These are phyloP conservation scores for Eucalyptus regnans DNA, from an alignment of 345 rosid genomes.

Conservation along the genomic window DNA sequence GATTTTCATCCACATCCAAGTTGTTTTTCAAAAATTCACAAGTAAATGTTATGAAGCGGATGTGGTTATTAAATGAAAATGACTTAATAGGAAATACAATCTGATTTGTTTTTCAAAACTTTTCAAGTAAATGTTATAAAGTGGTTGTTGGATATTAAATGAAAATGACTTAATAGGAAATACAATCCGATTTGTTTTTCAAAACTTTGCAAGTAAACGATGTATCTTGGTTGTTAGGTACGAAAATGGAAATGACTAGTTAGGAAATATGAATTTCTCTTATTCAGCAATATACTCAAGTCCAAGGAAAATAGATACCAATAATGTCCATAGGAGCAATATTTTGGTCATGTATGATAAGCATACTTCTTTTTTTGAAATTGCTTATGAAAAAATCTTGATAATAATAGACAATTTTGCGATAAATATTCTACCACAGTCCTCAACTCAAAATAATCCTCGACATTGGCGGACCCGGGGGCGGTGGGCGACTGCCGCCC, in stretches of 20 bases:
- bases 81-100: background rate
- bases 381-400: background rate
- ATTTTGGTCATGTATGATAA: background rate
- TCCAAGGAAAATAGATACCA: background rate
- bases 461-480: background rate
- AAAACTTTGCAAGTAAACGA: background rate
- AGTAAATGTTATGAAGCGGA: background rate
- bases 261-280: background rate
- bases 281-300: background rate
- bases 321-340: background rate
- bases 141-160: background rate
- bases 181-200: background rate
- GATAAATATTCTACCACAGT: background rate
- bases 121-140: background rate
- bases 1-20: background rate
- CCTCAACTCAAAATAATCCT: background rate
- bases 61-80: background rate
- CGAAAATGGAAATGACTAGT: background rate
- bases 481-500: background rate
- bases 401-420: background rate
- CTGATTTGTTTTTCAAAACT: background rate
- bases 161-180: background rate
- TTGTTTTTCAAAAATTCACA: background rate
- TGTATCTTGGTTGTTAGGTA: background rate
- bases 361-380: background rate